Evolutionary conservation across 345 rosid species (phyloP), one percentile per base, ranked within the genome.

Genomic region (Microthlaspi erraticum): DNA sequence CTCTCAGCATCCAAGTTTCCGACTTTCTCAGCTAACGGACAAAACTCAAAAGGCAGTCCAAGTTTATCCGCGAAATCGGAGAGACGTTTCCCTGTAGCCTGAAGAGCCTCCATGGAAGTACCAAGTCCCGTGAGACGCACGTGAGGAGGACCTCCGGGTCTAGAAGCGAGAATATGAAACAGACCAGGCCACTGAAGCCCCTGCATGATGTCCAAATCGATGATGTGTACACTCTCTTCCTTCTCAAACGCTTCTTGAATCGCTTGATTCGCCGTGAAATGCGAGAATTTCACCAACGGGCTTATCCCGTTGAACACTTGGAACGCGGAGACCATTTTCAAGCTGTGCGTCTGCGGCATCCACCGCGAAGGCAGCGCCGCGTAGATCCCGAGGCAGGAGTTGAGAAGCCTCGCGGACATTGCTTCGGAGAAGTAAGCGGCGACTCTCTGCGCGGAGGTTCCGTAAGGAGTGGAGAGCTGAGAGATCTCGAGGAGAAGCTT

Each of bases 371-470:
- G 96, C 9, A 91, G 78, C 7, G 89, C 82, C 0, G 91, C 87
- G 76, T 86, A 86, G 32, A 94, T 88, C 31, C 99, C 98, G 0
- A 94, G 76, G 72, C 98, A 94, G 0, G 98, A 94, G 70, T 81
- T 91, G 17, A 91, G 88, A 29, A 94, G 74, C 71, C 99, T 80
- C 0, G 99, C 99, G 0, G 99, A 94, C 85, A 94, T 94, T 23
- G 99, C 99, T 65, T 91, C 98, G 0, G 99, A 94, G 86, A 94
- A 94, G 77, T 94, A 94, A 0, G 99, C 99, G 0, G 99, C 99
- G 34, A 94, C 99, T 1, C 99, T 79, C 83, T 94, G 99, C 2
- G 99, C 98, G 0, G 99, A 89, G 4, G 99, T 94, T 2, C 99
- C 99, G 39, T 79, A 94, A 0, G 99, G 99, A 13, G 99, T 89